Percentiles rank a stretch among this genome's conserved stretches.
These are phyloP conservation scores for Circinella umbellata DNA, from an alignment of 371 early-diverging fungal species.

Conservation along the genomic window DNA sequence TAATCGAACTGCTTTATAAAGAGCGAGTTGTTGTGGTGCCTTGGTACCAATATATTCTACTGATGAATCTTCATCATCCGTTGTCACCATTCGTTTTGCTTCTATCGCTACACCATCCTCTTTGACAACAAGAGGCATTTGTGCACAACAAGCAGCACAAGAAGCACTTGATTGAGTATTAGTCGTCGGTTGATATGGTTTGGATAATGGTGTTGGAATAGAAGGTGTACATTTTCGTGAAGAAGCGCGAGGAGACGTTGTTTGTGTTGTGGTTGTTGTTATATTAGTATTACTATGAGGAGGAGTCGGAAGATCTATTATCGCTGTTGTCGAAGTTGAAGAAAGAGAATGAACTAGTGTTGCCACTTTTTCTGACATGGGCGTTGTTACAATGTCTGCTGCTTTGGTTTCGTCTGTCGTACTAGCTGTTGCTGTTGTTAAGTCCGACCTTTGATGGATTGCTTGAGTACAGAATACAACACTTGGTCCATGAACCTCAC, in stretches of 20 bases:
- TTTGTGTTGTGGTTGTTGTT: neutral
- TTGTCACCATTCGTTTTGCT: constrained; percentile 45
- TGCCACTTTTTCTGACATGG: neutral
- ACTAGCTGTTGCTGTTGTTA: neutral
- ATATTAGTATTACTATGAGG: neutral
- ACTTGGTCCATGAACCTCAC: constrained; percentile 65
- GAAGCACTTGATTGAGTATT: constrained; percentile 10
- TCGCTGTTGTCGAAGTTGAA: neutral
- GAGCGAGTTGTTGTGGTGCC: constrained; percentile 52
- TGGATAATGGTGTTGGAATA: neutral
- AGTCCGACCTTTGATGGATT: constrained; percentile 31
- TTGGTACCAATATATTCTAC: constrained; percentile 55
- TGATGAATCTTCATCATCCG: constrained; percentile 50
- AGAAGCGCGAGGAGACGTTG: constrained; percentile 3
- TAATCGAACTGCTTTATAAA: constrained; percentile 58
- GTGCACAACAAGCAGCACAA: constrained; percentile 55
- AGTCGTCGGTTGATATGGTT: constrained; percentile 1
- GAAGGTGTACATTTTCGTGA: constrained; percentile 6
- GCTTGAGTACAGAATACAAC: constrained; percentile 63
- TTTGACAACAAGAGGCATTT: constrained; percentile 39
- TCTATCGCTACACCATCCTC: constrained; percentile 31
- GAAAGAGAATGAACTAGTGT: neutral
- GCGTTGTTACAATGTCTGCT: neutral
- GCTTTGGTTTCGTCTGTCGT: neutral
- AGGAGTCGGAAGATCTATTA: constrained; percentile 5